These are phyloP conservation scores for Chenopodium suecicum DNA, from an alignment of 148 eudicot genomes.

Conservation along the genomic window DNA sequence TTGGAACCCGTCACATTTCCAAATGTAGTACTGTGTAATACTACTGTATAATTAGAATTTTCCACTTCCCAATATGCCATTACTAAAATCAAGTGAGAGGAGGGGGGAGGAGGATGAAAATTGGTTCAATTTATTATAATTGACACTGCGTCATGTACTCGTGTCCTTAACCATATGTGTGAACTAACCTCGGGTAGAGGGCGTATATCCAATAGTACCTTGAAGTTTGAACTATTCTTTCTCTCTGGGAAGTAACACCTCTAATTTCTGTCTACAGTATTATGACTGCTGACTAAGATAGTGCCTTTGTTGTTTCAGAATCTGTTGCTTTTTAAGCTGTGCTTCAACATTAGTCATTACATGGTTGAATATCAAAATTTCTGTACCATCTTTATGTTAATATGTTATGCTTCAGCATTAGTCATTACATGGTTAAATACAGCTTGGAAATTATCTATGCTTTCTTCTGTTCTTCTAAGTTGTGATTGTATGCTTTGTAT, in stretches of 20 bases:
- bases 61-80: neutral
- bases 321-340: neutral
- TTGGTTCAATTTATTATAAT: neutral
- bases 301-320: neutral
- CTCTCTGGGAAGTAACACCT: neutral
- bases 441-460: neutral
- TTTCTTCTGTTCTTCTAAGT: neutral
- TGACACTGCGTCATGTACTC: neutral
- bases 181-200: neutral
- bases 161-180: neutral
- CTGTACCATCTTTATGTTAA: neutral
- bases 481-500: slow-evolving; percentile 5
- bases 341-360: neutral
- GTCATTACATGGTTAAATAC: neutral
- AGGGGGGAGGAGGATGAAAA: neutral
- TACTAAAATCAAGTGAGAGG: neutral
- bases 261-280: neutral
- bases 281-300: neutral
- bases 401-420: neutral
- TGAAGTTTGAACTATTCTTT: neutral
- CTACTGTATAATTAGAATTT: neutral
- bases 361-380: neutral
- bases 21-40: neutral
- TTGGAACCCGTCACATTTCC: neutral
- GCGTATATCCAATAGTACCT: neutral